Evolutionary conservation across 2,329 filamentous ascomycete species (phyloP), one percentile per base, ranked within the genome.

Genomic region (Pseudogymnoascus sp.): DNA sequence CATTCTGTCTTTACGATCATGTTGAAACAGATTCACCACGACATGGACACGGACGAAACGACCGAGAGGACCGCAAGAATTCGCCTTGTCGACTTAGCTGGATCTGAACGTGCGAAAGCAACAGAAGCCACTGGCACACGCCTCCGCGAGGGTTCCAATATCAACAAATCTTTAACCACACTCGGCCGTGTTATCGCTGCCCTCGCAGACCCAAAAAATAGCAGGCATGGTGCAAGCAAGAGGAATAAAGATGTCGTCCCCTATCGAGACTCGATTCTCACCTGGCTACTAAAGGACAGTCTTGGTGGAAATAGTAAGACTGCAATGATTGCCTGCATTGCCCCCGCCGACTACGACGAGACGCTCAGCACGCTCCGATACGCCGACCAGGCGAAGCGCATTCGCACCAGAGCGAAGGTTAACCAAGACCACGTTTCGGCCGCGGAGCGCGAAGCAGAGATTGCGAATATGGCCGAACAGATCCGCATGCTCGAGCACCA

Each of bases 1-100:
- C 94, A 99, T 71, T 91, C 94, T 6, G 94, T 99, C 62, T 99
- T 99, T 74, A 99, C 94, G 28, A 94, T 99, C 68, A 94, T 96
- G 77, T 81, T 99, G 62, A 97, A 96, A 76, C 94, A 97, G 74
- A 99, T 99, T 66, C 92, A 97, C 71, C 93, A 97, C 75, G 93
- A 97, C 69, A 88, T 97, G 76, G 88, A 91, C 60, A 95, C 91
- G n/a, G 94, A 99, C 73, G 92, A 96, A 77, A 97, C 93, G 1
- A 97, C 95, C 12, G 94, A 99, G 74, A 86, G 94, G 65, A 90
- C 90, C 68, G 94, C 92, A 38, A 88, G 94, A 60, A 99, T 99
- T 75, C 87, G 94, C 14, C 81, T 99, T 3, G 94, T 99, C 34
- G 94, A 99, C 75, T 80, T 99, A 58, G 94, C 94, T 12, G 94